A percentile compares a stretch with the other conserved stretches of the same genome.
These are phyloP conservation scores for Colletotrichum filicis DNA, from an alignment of 2,329 filamentous ascomycete species.

Conservation along the genomic window DNA sequence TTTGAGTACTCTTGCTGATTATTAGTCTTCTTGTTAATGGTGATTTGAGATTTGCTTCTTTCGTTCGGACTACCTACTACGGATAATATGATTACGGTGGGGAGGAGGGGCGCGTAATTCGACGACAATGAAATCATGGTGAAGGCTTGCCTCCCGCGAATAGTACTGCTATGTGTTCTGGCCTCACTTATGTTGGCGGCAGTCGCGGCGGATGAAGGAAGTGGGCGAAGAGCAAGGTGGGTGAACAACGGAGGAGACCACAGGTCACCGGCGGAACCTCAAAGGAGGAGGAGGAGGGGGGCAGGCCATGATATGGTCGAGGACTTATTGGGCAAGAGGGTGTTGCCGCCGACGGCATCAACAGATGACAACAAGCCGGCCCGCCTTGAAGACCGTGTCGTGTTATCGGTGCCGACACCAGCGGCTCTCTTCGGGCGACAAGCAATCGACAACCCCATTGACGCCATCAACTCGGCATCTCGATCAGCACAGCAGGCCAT, in stretches of 20 bases:
- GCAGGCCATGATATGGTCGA: background rate
- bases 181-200: conserved; percentile 1
- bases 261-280: conserved; percentile 12
- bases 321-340: background rate
- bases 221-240: conserved; percentile 16
- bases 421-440: conserved; percentile 28
- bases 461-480: conserved; percentile 29
- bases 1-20: background rate
- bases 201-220: background rate
- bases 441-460: conserved; percentile 17
- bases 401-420: conserved; percentile 25
- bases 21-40: background rate
- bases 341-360: conserved; percentile 23
- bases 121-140: conserved; percentile 32
- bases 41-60: background rate
- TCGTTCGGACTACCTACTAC: background rate
- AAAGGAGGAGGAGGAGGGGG: conserved; percentile 5
- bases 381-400: conserved; percentile 28
- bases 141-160: conserved; percentile 32
- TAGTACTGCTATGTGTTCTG: conserved; percentile 20
- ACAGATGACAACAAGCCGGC: conserved; percentile 15
- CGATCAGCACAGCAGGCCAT: conserved; percentile 35
- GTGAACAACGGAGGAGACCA: conserved; percentile 3
- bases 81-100: conserved; percentile 11
- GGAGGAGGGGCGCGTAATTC: conserved; percentile 21